Evolutionary conservation across 2,329 filamentous ascomycete species (phyloP).

Genomic region (Venturiaceae sp.): DNA sequence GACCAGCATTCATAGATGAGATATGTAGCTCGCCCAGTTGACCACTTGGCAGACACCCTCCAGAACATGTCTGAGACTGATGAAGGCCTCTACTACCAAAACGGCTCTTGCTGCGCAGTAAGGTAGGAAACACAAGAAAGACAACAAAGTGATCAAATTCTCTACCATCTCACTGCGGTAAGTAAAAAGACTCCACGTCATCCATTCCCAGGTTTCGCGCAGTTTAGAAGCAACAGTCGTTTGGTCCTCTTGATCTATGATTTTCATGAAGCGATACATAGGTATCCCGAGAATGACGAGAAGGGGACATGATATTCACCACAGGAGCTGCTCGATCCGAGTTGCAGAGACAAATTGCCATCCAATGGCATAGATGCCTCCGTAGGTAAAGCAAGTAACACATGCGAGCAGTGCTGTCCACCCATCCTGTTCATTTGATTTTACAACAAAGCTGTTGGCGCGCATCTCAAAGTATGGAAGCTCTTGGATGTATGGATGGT

Average conservation of each 20-base stretch:
- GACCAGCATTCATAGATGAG: background rate
- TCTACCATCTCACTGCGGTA: too few species aligned
- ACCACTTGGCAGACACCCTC: background rate
- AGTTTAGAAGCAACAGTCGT: background rate
- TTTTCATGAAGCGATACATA: background rate
- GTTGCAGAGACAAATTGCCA: conserved; percentile 18
- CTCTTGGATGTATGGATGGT: too few species aligned
- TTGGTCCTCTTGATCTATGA: background rate
- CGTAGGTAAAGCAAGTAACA: conserved; percentile 12
- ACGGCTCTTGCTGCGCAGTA: background rate
- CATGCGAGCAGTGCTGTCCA: background rate
- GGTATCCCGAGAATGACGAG: background rate
- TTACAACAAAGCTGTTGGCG: background rate
- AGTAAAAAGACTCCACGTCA: too few species aligned
- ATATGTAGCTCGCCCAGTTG: background rate
- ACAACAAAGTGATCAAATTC: background rate
- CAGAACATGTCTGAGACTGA: background rate
- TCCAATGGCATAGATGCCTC: conserved; percentile 16
- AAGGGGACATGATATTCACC: conserved; percentile 11
- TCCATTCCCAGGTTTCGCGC: too few species aligned
- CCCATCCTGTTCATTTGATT: background rate
- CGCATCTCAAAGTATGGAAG: background rate
- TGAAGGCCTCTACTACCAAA: background rate
- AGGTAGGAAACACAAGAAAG: background rate
- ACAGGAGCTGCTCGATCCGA: conserved; percentile 14